phyloP scores from a whole-genome alignment of 148 eudicot species.

The Persicaria maculosa region DNA sequence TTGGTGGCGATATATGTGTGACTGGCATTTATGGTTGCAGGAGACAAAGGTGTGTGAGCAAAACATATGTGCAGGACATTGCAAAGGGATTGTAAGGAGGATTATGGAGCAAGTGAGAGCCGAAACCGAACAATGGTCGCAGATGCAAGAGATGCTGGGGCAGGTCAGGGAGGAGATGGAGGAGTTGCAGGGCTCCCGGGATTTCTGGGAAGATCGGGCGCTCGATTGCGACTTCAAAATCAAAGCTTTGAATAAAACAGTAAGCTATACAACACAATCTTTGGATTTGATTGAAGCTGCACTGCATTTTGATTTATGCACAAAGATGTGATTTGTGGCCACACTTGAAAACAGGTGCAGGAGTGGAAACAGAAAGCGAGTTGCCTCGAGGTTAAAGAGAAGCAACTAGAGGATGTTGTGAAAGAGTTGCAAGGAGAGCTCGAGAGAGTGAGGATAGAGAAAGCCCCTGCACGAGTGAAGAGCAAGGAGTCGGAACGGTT shows the following conservation, averaged over 20 bases:
- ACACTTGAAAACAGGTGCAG: constrained; percentile 34
- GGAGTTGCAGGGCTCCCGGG: constrained; percentile 66
- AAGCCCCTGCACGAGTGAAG: constrained; percentile 14
- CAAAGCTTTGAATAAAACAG: constrained; percentile 36
- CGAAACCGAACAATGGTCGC: constrained; percentile 94
- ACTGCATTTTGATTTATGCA: background rate
- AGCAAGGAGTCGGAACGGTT: constrained; percentile 22
- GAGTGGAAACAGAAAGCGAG: constrained; percentile 66
- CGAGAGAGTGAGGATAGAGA: constrained; percentile 25
- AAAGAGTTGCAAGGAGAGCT: constrained; percentile 31
- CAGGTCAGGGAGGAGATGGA: constrained; percentile 81
- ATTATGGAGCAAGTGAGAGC: constrained; percentile 88
- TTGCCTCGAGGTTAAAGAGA: constrained; percentile 38
- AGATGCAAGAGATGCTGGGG: constrained; percentile 92
- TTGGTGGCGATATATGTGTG: background rate
- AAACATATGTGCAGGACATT: constrained; percentile 51
- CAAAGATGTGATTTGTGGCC: background rate
- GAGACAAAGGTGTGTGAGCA: constrained; percentile 32
- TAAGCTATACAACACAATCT: constrained; percentile 22
- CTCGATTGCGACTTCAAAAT: constrained; percentile 46
- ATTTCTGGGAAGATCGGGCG: constrained; percentile 82
- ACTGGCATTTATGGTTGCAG: constrained; percentile 20
- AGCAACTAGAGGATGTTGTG: constrained; percentile 39
- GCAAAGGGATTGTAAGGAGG: constrained; percentile 66
- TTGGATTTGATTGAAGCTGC: background rate